These are phyloP conservation scores for Boletellus sp. DNA, from an alignment of 768 basidiomycete species.

Conservation along the genomic window DNA sequence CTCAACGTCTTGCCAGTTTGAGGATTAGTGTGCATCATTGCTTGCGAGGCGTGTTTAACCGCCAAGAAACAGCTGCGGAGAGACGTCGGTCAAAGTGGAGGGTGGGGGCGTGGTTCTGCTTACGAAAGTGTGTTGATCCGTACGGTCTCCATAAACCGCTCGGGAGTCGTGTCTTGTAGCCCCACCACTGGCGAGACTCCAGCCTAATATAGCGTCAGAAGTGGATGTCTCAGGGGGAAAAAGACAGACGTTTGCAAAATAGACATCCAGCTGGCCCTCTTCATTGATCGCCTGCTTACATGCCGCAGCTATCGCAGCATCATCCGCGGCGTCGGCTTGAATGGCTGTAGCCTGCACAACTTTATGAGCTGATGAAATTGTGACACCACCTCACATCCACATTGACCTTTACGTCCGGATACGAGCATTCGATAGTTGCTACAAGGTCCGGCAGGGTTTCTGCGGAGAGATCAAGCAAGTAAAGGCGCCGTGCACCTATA, in stretches of 20 bases:
- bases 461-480: constrained; percentile 67
- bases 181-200: constrained; percentile 48
- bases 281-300: constrained; percentile 74
- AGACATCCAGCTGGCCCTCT: constrained; percentile 85
- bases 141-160: constrained; percentile 72
- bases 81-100: background rate
- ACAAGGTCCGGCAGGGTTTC: constrained; percentile 70
- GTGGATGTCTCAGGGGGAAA: background rate
- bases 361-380: constrained; percentile 10
- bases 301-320: constrained; percentile 58
- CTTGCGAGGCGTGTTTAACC: constrained; percentile 78
- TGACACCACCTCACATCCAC: background rate
- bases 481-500: constrained; percentile 72
- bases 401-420: constrained; percentile 75
- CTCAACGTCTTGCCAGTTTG: constrained; percentile 64
- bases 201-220: constrained; percentile 45
- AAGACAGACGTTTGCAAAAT: constrained; percentile 83
- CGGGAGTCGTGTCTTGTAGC: constrained; percentile 53
- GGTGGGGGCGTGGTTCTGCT: constrained; percentile 9
- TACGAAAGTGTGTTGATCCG: constrained; percentile 72
- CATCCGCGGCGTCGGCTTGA: constrained; percentile 83
- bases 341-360: constrained; percentile 66
- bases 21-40: constrained; percentile 68
- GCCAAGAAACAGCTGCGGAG: constrained; percentile 77
- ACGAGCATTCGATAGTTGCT: constrained; percentile 58